A percentile compares a stretch with the other conserved stretches of the same genome.
These are phyloP conservation scores for Annona squamosa DNA, from an alignment of 164 flowering plant species.

Conservation along the genomic window DNA sequence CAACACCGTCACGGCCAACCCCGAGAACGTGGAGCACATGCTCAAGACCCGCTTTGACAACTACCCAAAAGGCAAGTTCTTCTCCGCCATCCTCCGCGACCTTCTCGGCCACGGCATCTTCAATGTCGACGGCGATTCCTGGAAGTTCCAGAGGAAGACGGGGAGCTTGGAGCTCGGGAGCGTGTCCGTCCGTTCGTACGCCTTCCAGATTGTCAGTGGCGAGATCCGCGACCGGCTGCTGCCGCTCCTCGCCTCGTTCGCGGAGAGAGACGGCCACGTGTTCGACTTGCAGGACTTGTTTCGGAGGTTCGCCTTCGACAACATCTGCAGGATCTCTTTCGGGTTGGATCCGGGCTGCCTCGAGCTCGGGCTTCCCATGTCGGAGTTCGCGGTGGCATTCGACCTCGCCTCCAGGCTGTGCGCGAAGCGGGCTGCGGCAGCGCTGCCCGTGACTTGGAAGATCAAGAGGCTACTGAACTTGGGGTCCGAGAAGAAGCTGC, in stretches of 20 bases:
- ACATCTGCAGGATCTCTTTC: conserved; percentile 42
- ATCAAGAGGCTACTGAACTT: conserved; percentile 33
- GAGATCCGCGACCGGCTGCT: conserved; percentile 25
- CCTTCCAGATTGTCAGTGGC: conserved; percentile 16
- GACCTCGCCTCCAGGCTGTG: conserved; percentile 47
- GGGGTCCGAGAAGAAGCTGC: conserved; percentile 41
- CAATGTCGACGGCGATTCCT: conserved; percentile 63
- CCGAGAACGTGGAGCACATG: conserved; percentile 65
- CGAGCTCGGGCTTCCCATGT: conserved; percentile 23
- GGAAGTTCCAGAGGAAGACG: conserved; percentile 67
- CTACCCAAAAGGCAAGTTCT: conserved; percentile 73
- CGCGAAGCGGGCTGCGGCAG: conserved; percentile 36
- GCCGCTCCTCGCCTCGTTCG: conserved; percentile 25
- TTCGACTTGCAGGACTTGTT: conserved; percentile 60
- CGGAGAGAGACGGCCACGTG: neutral
- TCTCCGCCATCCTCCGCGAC: conserved; percentile 52
- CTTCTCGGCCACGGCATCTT: conserved; percentile 80
- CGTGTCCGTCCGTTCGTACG: conserved; percentile 34
- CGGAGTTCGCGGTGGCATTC: conserved; percentile 43
- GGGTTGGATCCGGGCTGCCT: conserved; percentile 50
- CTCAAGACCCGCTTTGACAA: conserved; percentile 67
- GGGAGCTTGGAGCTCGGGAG: conserved; percentile 57
- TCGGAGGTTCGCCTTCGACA: conserved; percentile 43
- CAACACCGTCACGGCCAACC: conserved; percentile 69
- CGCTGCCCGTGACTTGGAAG: conserved; percentile 44